phyloP scores from a whole-genome alignment of 495 filamentous ascomycete genomes.

The Glutinoglossum americanum region DNA sequence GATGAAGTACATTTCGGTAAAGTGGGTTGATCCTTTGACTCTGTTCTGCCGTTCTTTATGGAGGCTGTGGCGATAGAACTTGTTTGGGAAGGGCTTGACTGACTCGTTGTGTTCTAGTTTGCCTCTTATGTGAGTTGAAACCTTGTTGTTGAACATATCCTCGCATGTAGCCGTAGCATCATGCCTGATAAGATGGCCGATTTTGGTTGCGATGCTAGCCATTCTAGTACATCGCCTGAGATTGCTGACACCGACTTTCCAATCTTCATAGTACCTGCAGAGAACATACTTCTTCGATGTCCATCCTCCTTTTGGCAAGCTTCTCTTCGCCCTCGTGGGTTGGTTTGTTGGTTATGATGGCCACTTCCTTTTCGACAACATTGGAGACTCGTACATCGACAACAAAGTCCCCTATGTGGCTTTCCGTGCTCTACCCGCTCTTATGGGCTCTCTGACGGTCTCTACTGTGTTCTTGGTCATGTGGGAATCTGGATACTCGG shows the following conservation, averaged over 20 bases:
- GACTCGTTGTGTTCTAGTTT: constrained; percentile 11
- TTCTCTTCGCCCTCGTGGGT: constrained; percentile 78
- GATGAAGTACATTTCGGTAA: constrained; percentile 99
- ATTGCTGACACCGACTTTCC: background rate
- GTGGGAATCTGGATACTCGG: constrained; percentile 97
- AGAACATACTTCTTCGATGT: constrained; percentile 99
- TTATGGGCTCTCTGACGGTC: constrained; percentile 79
- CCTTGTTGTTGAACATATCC: background rate
- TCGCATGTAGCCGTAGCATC: background rate
- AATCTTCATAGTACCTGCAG: constrained; percentile 71
- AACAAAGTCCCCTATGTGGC: constrained; percentile 96
- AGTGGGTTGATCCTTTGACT: constrained; percentile 31
- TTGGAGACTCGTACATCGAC: constrained; percentile 90
- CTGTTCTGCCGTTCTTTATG: background rate
- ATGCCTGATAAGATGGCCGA: background rate
- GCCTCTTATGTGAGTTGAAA: constrained; percentile 17
- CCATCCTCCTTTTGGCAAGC: constrained; percentile 87
- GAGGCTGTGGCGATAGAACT: background rate
- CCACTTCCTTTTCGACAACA: constrained; percentile 96
- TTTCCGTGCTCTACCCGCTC: constrained; percentile 80
- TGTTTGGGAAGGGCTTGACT: background rate
- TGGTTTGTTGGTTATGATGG: constrained; percentile 93
- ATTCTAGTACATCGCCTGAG: constrained; percentile 58
- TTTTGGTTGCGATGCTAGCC: background rate
- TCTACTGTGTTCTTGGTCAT: constrained; percentile 91